These are phyloP conservation scores for Aulographum hederae DNA, from an alignment of 2,329 filamentous ascomycete species.

Conservation along the genomic window DNA sequence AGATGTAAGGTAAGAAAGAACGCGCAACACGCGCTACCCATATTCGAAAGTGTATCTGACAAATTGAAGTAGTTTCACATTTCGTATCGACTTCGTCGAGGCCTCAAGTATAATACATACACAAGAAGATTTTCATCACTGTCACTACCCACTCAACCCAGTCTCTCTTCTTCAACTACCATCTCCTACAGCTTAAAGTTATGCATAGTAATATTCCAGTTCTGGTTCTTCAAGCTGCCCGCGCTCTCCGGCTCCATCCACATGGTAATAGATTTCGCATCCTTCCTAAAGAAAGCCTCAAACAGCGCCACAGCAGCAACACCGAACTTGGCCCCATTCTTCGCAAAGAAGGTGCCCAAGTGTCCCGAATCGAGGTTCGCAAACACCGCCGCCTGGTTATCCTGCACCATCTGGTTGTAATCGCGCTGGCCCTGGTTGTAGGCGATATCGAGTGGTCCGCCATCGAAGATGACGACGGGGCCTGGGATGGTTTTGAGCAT, in stretches of 20 bases:
- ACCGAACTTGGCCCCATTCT: conserved; percentile 3
- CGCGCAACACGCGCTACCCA: no score
- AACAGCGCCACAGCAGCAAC: conserved; percentile 1
- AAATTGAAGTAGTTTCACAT: no score
- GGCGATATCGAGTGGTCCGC: conserved; percentile 2
- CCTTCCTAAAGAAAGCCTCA: conserved; percentile 2
- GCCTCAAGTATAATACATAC: no score
- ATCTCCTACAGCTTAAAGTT: not conserved
- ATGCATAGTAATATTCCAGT: conserved; percentile 4
- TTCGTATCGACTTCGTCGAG: no score
- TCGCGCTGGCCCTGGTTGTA: conserved; percentile 2
- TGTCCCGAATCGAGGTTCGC: conserved; percentile 3
- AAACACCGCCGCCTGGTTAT: conserved; percentile 1
- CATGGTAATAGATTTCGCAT: conserved; percentile 2
- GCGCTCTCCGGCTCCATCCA: conserved; percentile 1
- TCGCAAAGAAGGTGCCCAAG: conserved; percentile 4
- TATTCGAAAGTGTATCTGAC: no score
- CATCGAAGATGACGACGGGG: conserved; percentile 1
- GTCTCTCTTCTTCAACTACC: no score
- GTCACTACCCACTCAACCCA: no score
- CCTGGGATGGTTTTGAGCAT: conserved; percentile 4
- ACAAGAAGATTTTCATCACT: no score
- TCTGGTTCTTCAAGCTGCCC: conserved; percentile 2
- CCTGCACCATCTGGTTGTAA: conserved; percentile 1
- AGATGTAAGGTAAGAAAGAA: no score